phyloP scores from a whole-genome alignment of 192 early-diverging fungal genomes.

The Entomortierella parvispora region DNA sequence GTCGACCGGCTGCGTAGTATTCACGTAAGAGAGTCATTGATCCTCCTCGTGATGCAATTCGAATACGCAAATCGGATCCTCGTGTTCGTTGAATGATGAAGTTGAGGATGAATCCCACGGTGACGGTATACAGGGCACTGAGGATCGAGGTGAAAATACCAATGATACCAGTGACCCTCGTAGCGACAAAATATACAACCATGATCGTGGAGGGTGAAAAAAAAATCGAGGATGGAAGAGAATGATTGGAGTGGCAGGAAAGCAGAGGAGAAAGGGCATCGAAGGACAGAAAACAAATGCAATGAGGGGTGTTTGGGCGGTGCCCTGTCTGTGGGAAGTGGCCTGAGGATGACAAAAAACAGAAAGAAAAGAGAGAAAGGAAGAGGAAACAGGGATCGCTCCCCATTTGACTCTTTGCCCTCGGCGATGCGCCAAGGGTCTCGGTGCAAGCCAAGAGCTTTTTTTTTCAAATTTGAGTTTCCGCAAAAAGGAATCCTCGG shows the following conservation, averaged over 20 bases:
- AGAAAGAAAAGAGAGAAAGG: no score
- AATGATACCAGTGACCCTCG: conserved; percentile 2
- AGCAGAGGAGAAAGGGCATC: not conserved
- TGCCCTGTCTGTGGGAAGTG: no score
- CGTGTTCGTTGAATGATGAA: conserved; percentile 5
- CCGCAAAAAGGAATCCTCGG: no score
- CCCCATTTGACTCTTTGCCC: no score
- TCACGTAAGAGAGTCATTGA: not conserved
- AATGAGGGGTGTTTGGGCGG: no score
- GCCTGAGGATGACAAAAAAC: no score
- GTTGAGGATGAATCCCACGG: conserved; percentile 6
- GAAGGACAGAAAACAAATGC: no score
- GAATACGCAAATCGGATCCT: conserved; percentile 7
- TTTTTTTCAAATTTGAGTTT: no score
- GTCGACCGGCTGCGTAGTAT: not conserved
- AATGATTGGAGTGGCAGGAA: not conserved
- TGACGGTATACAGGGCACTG: conserved; percentile 2
- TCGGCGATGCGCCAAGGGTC: no score
- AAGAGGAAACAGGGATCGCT: no score
- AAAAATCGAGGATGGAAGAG: not conserved
- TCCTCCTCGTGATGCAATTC: conserved; percentile 1
- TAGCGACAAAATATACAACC: conserved; percentile 1
- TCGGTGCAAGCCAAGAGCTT: no score
- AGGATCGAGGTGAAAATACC: conserved; percentile 12
- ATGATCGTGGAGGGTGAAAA: not conserved